Evolutionary conservation across 1,284 basidiomycete species (phyloP), one percentile per base, ranked within the genome.

Genomic region (Fistulinella cinereoalba): DNA sequence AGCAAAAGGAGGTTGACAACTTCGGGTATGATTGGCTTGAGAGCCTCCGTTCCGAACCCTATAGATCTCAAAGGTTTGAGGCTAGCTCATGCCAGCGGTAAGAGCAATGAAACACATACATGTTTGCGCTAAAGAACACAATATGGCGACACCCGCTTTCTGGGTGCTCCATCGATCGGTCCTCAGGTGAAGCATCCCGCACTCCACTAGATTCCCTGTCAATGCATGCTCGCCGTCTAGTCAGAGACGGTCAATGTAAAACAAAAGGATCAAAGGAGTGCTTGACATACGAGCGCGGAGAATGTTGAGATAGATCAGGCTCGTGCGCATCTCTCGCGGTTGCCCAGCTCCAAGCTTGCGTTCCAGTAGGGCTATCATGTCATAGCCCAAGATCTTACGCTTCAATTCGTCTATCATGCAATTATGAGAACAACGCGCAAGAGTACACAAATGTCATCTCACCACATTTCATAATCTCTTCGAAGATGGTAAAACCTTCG

Each of bases 71-170:
- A n/a, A n/a, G n/a, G n/a, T n/a, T n/a, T n/a, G n/a, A n/a, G n/a
- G n/a, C n/a, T n/a, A n/a, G n/a, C n/a, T n/a, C n/a, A n/a, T n/a
- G n/a, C n/a, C n/a, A n/a, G n/a, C n/a, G 4, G 15, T 11, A 12
- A 0, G n/a, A 8, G 10, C 12, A 32, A 22, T 11, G 22, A 38
- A 40, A 22, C 5, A 41, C 52, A n/a, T 19, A 53, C 51, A 50
- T 22, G 51, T 50, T 25, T 54, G 38, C 9, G 51, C 51, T 37
- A 53, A 38, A 22, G 52, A 49, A 8, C 46, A 53, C 25, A 53
- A 25, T 16, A 53, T 53, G 15, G 40, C 43, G 6, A 46, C 43
- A 5, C 52, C 52, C 22, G 37, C 34, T 29, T 36, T 45, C 43
- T 53, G 52, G 6, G 43, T 41, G 25, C 16, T 49, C 52, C 52